Percentiles rank a stretch among this genome's conserved stretches.
These are phyloP conservation scores for Paxillus ammoniavirescens DNA, from an alignment of 768 basidiomycete genomes.

Conservation along the genomic window DNA sequence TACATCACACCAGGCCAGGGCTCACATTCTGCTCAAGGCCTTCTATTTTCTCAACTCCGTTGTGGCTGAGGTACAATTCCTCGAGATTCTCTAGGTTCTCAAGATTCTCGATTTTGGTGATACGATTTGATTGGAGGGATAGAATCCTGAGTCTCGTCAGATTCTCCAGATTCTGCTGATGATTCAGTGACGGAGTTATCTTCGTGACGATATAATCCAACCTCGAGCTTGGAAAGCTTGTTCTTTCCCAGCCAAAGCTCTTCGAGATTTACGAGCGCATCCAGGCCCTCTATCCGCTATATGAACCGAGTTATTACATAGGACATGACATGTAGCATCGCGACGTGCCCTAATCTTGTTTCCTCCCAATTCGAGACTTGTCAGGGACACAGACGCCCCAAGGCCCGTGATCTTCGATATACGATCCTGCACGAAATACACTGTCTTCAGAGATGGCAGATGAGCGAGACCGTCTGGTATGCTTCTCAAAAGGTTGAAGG, in stretches of 20 bases:
- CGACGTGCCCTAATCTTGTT: slow-evolving; percentile 81
- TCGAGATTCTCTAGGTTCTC: slow-evolving; percentile 73
- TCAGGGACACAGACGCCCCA: slow-evolving; percentile 53
- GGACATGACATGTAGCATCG: neutral
- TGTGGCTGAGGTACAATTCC: slow-evolving; percentile 92
- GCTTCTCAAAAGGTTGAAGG: slow-evolving; percentile 85
- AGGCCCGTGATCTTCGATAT: slow-evolving; percentile 79
- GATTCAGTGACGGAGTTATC: neutral
- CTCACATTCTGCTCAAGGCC: slow-evolving; percentile 83
- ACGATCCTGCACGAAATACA: slow-evolving; percentile 97
- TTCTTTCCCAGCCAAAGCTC: slow-evolving; percentile 99
- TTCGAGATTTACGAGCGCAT: slow-evolving; percentile 76
- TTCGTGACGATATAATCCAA: slow-evolving; percentile 25
- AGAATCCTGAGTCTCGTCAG: slow-evolving; percentile 80
- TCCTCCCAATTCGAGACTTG: slow-evolving; percentile 90
- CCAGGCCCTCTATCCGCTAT: slow-evolving; percentile 86
- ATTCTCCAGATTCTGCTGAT: slow-evolving; percentile 58
- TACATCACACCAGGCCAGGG: neutral
- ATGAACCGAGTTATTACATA: slow-evolving; percentile 1
- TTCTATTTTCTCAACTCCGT: slow-evolving; percentile 81
- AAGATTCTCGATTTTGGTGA: slow-evolving; percentile 83
- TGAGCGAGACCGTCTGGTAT: slow-evolving; percentile 62
- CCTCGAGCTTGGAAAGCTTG: slow-evolving; percentile 88
- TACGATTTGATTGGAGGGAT: slow-evolving; percentile 91
- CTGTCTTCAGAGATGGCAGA: slow-evolving; percentile 63